These are phyloP conservation scores for Pseudopyricularia javanii DNA, from an alignment of 2,329 filamentous ascomycete species.

Conservation along the genomic window DNA sequence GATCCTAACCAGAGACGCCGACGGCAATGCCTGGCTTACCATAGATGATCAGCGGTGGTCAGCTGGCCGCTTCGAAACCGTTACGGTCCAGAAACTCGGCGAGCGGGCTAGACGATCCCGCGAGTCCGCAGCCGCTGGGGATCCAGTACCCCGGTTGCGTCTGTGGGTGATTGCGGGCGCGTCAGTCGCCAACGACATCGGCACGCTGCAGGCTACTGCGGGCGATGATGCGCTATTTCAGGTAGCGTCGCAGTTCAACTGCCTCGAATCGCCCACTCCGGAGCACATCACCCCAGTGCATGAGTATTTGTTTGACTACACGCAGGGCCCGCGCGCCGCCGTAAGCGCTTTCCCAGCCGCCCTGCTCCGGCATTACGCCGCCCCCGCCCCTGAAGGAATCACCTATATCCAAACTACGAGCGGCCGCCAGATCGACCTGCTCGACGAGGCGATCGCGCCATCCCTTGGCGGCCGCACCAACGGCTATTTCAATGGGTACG, in stretches of 20 bases:
- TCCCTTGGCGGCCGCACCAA: not conserved
- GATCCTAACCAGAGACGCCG: not conserved
- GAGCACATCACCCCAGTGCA: not conserved
- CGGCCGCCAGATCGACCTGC: not conserved
- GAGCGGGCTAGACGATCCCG: not conserved
- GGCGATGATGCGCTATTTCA: not conserved
- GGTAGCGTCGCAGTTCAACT: not conserved
- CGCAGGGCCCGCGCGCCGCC: not conserved
- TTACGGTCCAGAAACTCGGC: not conserved
- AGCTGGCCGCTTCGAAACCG: not conserved
- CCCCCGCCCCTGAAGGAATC: not conserved
- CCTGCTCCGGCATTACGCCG: not conserved
- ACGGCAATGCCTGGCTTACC: not conserved
- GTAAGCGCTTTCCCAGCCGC: not conserved
- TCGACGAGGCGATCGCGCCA: not conserved
- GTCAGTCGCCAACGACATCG: not conserved
- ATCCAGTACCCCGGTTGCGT: not conserved
- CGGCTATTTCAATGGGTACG: not conserved
- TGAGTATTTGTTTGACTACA: not conserved
- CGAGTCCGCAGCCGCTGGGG: not conserved
- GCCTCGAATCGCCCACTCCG: not conserved
- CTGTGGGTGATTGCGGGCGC: not conserved
- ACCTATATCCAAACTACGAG: not conserved
- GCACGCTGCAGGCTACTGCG: not conserved
- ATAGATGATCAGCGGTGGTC: not conserved